Evolutionary conservation across 495 filamentous ascomycete species (phyloP).

Genomic region (Copromyces sp.): DNA sequence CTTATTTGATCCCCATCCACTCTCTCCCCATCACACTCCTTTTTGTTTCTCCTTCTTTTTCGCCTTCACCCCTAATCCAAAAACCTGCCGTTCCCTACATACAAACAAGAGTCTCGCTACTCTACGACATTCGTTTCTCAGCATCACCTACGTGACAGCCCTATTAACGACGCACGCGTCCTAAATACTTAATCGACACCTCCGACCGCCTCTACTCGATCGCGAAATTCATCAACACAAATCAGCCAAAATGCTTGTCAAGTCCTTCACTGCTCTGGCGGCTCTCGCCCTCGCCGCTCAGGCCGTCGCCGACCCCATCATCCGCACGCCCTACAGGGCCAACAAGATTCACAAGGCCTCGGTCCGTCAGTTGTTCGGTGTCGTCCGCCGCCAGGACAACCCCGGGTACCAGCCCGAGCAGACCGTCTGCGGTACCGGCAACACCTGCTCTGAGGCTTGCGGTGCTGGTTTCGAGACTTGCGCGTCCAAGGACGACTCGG

Average conservation of each 20-base stretch:
- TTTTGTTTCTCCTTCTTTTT: conserved; percentile 6
- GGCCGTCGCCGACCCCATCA: conserved; percentile 28
- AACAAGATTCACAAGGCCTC: conserved; percentile 28
- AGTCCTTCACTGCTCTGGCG: conserved; percentile 29
- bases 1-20: conserved; percentile 12
- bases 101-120: conserved; percentile 17
- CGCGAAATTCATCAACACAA: background rate
- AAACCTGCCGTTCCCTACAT: conserved; percentile 18
- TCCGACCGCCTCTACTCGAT: background rate
- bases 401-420: conserved; percentile 34
- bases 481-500: conserved; percentile 24
- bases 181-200: background rate
- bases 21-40: conserved; percentile 7
- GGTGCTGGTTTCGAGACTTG: conserved; percentile 34
- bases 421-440: conserved; percentile 28
- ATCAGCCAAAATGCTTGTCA: conserved; percentile 28
- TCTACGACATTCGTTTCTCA: conserved; percentile 25
- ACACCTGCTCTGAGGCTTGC: conserved; percentile 39
- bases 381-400: conserved; percentile 24
- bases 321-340: conserved; percentile 27
- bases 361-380: conserved; percentile 27
- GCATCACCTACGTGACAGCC: conserved; percentile 4
- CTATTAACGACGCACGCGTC: background rate
- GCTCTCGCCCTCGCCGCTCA: conserved; percentile 29
- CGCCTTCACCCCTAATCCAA: background rate